phyloP scores from a whole-genome alignment of 371 early-diverging fungal genomes.

The Coemansia sp. region DNA sequence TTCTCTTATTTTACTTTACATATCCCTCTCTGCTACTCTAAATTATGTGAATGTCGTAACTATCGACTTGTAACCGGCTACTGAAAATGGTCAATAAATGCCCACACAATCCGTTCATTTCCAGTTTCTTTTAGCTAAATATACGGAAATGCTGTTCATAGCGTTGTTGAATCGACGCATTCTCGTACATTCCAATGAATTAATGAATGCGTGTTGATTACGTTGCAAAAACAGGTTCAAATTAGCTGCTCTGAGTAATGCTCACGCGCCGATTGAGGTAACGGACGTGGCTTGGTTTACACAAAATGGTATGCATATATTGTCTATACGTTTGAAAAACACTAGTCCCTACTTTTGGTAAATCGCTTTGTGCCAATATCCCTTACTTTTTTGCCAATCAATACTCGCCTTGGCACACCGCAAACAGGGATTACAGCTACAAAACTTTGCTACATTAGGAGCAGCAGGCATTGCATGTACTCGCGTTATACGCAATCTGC shows the following conservation, averaged over 20 bases:
- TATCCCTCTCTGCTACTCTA: background rate
- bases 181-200: background rate
- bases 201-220: background rate
- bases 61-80: background rate
- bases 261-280: constrained; percentile 9
- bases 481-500: constrained; percentile 1
- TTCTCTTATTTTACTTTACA: background rate
- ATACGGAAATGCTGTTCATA: background rate
- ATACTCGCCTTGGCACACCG: no score
- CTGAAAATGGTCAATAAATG: background rate
- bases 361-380: no score
- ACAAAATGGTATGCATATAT: constrained; percentile 3
- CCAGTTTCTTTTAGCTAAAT: background rate
- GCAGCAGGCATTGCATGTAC: background rate
- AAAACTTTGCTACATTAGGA: background rate
- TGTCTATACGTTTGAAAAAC: background rate
- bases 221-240: background rate
- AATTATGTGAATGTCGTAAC: no score
- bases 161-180: background rate
- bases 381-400: no score
- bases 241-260: background rate
- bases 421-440: background rate
- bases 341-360: background rate
- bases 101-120: background rate
- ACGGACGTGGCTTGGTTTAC: constrained; percentile 4